These are phyloP conservation scores for Trichoderma koningiopsis DNA, from an alignment of 2,329 filamentous ascomycete species.

Conservation along the genomic window DNA sequence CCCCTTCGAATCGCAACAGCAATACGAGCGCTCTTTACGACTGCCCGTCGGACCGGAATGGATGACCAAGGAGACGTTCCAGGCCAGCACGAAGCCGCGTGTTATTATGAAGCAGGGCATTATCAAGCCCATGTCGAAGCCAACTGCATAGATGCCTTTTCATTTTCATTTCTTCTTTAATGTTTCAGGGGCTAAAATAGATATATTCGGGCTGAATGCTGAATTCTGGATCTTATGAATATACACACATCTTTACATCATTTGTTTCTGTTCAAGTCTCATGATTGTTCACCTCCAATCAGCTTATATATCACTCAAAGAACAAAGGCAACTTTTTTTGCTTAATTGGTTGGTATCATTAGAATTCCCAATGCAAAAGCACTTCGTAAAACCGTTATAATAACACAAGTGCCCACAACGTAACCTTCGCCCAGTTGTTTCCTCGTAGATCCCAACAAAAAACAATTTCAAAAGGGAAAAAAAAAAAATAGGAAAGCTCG, in stretches of 20 bases:
- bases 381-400: neutral
- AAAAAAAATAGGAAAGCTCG: neutral
- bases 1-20: conserved; percentile 81
- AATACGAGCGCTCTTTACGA: conserved; percentile 87
- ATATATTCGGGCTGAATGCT: neutral
- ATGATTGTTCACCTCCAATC: neutral
- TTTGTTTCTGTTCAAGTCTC: neutral
- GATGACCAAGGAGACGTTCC: conserved; percentile 94
- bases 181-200: neutral
- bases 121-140: conserved; percentile 84
- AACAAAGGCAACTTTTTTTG: neutral
- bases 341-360: conserved; percentile 8
- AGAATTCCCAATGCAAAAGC: neutral
- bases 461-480: neutral
- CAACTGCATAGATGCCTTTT: conserved; percentile 45
- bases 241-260: neutral
- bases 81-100: conserved; percentile 84
- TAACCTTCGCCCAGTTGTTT: neutral
- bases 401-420: neutral
- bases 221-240: neutral
- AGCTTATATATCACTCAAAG: neutral
- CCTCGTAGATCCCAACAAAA: neutral
- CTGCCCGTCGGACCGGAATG: conserved; percentile 91
- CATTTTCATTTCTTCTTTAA: neutral
- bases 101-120: conserved; percentile 89